These are phyloP conservation scores for Candida awuae DNA, from an alignment of 805 yeast species.

Conservation along the genomic window DNA sequence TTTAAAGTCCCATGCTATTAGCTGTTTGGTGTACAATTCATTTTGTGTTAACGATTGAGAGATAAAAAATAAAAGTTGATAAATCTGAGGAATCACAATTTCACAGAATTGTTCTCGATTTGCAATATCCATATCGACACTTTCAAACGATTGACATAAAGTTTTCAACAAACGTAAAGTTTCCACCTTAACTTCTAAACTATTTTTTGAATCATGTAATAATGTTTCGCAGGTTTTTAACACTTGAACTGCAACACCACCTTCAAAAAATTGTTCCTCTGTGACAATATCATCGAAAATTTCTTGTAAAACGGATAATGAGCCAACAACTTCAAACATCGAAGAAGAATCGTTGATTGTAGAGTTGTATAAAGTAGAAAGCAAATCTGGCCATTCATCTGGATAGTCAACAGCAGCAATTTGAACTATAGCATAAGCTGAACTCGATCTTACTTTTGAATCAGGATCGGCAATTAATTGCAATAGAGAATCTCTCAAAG, in stretches of 20 bases:
- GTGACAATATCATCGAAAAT: conserved; percentile 79
- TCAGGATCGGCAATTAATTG: conserved; percentile 38
- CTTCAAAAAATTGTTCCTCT: conserved; percentile 79
- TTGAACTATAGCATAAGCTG: conserved; percentile 71
- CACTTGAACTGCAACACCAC: conserved; percentile 53
- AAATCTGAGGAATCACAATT: conserved; percentile 21
- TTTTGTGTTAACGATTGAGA: conserved; percentile 6
- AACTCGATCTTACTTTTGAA: conserved; percentile 55
- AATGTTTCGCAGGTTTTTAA: conserved; percentile 42
- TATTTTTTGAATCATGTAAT: conserved; percentile 21
- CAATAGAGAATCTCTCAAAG: conserved; percentile 45
- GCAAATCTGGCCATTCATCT: conserved; percentile 85
- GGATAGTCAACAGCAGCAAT: conserved; percentile 89
- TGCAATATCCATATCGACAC: conserved; percentile 36
- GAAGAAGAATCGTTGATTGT: conserved; percentile 29
- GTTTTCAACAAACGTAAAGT: conserved; percentile 46
- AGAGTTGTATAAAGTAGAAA: conserved; percentile 38
- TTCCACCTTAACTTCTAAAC: conserved; percentile 35
- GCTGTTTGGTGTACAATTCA: conserved; percentile 6
- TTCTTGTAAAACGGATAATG: conserved; percentile 58
- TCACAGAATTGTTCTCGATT: conserved; percentile 32
- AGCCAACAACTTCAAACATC: conserved; percentile 39
- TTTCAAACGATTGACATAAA: conserved; percentile 44
- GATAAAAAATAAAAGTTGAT: conserved; percentile 20
- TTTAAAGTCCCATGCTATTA: conserved; percentile 21